A percentile compares a stretch with the other conserved stretches of the same genome.
These are phyloP conservation scores for Pseudotsuga menziesii DNA, from an alignment of 75 land plant genomes.

Conservation along the genomic window DNA sequence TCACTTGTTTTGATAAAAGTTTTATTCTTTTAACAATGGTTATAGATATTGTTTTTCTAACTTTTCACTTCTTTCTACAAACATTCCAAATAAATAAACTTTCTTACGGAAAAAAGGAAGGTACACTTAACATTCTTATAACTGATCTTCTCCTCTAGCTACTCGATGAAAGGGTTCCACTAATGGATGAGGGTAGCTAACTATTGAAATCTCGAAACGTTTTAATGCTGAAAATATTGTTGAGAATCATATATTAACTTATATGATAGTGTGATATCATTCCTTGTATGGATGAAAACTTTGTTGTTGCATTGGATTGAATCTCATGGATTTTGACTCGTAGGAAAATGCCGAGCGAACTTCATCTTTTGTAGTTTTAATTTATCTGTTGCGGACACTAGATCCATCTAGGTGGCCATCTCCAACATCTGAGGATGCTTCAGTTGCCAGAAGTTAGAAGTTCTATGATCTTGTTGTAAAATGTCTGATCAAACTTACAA, in stretches of 20 bases:
- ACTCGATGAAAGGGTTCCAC: conserved; percentile 92
- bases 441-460: conserved; percentile 66
- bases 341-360: conserved; percentile 99
- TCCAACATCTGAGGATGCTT: conserved; percentile 51
- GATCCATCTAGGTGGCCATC: conserved; percentile 85
- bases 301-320: too few relatives aligned
- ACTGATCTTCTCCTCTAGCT: conserved; percentile 98
- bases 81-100: conserved; percentile 92
- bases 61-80: conserved; percentile 33
- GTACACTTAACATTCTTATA: conserved; percentile 80
- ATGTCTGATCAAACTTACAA: conserved; percentile 95
- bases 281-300: not conserved
- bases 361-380: conserved; percentile 92
- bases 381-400: conserved; percentile 78
- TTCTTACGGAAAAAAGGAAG: conserved; percentile 87
- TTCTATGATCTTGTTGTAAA: conserved; percentile 97
- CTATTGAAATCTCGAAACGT: conserved; percentile 95
- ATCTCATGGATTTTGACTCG: not conserved
- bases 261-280: not conserved
- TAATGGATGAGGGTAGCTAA: conserved; percentile 99
- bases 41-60: not conserved
- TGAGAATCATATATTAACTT: conserved; percentile 16
- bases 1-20: not conserved
- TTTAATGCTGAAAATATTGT: conserved; percentile 97
- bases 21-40: not conserved